Percentiles rank a stretch among this genome's conserved stretches.
phyloP scores from a whole-genome alignment of 805 yeast genomes.

The Starmerella tilneyi region DNA sequence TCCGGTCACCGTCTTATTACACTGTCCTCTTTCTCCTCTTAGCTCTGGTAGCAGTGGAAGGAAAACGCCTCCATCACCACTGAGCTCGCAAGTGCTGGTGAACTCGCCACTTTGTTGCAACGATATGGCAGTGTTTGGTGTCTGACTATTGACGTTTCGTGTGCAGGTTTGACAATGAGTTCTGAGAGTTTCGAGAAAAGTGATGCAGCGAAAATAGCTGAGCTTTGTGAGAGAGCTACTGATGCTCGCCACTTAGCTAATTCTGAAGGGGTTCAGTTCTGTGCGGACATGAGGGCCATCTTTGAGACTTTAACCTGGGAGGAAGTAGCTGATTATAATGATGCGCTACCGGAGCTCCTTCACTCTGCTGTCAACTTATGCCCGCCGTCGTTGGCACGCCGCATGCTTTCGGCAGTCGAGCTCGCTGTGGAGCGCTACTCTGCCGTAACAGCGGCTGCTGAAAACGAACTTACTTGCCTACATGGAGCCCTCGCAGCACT shows the following conservation, averaged over 20 bases:
- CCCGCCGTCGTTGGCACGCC: constrained; percentile 1
- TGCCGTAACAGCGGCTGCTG: background rate
- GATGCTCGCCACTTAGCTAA: background rate
- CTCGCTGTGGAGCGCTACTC: background rate
- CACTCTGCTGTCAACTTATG: constrained; percentile 1
- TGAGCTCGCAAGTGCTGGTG: too few relatives aligned
- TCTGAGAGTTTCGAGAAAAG: too few relatives aligned
- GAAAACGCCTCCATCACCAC: too few relatives aligned
- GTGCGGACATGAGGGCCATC: background rate
- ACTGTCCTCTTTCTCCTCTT: too few relatives aligned
- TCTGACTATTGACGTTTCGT: too few relatives aligned
- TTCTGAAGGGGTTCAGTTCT: background rate
- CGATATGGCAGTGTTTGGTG: too few relatives aligned
- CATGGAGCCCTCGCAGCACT: constrained; percentile 8
- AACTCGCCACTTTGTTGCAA: too few relatives aligned
- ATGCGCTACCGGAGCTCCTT: background rate
- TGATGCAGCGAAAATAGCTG: background rate
- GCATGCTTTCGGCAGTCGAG: background rate
- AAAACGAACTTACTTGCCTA: constrained; percentile 1
- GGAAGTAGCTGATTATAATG: background rate
- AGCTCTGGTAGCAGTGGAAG: too few relatives aligned
- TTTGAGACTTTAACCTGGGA: background rate
- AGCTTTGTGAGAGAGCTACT: background rate
- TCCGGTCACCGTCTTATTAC: too few relatives aligned
- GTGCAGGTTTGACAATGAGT: too few relatives aligned